Percentiles rank a stretch among this genome's conserved stretches.
Evolutionary conservation across 2,329 filamentous ascomycete genomes (phyloP).

Genomic region (Cercospora zeina): DNA sequence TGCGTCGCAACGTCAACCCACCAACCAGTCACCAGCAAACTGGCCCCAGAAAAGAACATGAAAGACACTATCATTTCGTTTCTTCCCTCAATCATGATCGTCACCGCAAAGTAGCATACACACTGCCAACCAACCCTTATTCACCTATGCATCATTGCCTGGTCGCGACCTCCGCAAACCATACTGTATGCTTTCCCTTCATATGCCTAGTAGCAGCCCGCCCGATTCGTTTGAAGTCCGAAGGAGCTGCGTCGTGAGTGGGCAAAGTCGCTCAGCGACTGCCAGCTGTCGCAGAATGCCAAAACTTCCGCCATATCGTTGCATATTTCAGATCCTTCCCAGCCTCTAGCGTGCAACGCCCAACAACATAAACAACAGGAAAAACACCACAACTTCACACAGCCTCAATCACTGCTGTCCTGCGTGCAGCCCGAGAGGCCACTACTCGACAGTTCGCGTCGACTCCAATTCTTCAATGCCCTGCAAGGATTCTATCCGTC

Average conservation of each 20-base stretch:
- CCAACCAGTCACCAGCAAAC: neutral
- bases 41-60: too few relatives aligned
- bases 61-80: constrained; percentile 6
- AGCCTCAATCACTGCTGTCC: neutral
- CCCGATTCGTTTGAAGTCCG: neutral
- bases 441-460: constrained; percentile 6
- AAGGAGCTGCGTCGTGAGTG: neutral
- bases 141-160: neutral
- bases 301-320: neutral
- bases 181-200: constrained; percentile 14
- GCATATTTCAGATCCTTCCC: neutral
- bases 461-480: constrained; percentile 6
- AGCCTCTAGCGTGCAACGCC: constrained; percentile 1
- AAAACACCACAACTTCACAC: neutral
- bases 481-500: constrained; percentile 15
- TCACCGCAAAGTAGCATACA: neutral
- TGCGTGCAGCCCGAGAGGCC: neutral
- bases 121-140: neutral
- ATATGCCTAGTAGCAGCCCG: neutral
- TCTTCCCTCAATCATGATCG: neutral
- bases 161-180: constrained; percentile 8
- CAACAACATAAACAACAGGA: neutral
- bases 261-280: neutral
- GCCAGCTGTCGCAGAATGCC: too few relatives aligned
- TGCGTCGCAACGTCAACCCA: neutral